A percentile compares a stretch with the other conserved stretches of the same genome.
Conservation (phyloP, 2,329 filamentous ascomycete genomes). For the Colletotrichum agaves region DNA sequence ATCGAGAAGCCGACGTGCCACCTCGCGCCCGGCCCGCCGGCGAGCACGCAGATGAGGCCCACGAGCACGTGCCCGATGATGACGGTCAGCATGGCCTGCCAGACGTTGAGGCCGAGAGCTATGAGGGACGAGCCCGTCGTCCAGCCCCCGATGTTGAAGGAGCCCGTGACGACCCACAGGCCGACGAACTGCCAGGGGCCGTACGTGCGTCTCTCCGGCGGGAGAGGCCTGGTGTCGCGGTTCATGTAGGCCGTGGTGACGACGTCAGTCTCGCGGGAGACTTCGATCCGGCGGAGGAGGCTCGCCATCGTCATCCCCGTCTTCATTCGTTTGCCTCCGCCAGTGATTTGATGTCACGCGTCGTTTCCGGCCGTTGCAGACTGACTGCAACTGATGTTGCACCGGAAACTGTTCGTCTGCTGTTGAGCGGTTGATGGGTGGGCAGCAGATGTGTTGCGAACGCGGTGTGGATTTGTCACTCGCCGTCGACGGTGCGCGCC, state of each 20-base stretch:
- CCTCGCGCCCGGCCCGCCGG: conserved; percentile 43
- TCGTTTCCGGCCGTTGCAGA: neutral
- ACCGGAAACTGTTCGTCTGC: neutral
- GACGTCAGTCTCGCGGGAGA: conserved; percentile 41
- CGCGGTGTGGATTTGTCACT: neutral
- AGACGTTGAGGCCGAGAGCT: conserved; percentile 44
- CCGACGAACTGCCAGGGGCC: conserved; percentile 47
- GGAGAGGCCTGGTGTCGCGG: conserved; percentile 45
- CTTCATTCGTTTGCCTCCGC: neutral
- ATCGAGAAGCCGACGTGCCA: conserved; percentile 45
- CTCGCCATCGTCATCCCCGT: conserved; percentile 5
- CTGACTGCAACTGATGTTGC: too few species aligned
- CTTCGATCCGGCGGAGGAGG: conserved; percentile 39
- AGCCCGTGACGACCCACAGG: conserved; percentile 48
- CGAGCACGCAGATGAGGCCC: conserved; percentile 42
- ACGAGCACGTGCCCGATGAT: conserved; percentile 41
- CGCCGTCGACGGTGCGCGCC: neutral
- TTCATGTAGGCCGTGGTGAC: conserved; percentile 43
- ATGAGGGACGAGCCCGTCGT: conserved; percentile 45
- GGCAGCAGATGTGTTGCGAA: neutral
- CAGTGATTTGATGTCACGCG: neutral
- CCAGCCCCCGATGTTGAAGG: conserved; percentile 49
- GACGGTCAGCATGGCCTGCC: conserved; percentile 43
- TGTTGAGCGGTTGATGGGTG: conserved; percentile 5
- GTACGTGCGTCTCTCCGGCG: conserved; percentile 44